Evolutionary conservation across 2,329 filamentous ascomycete genomes (phyloP), one percentile per base, ranked within the genome.

Genomic region (Colletotrichum simmondsii): DNA sequence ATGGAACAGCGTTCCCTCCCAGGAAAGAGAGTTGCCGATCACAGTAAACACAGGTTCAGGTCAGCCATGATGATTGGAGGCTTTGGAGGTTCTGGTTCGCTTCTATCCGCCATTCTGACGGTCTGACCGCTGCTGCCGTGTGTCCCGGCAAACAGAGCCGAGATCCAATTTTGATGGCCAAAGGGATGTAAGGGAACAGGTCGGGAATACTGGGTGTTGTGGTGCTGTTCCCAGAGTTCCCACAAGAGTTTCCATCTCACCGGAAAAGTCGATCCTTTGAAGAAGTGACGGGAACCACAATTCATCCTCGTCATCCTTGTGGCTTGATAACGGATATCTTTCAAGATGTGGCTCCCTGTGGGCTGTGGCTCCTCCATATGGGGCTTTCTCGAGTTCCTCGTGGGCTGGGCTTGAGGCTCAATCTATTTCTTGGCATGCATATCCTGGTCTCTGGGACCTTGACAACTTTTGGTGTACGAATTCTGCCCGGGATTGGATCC

Each of bases 351-450:
- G 63, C 62, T 60, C 30, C 16, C 26, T 30, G 22, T 8, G 32
- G 54, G 6, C 26, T 30, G 22, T 8, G 32, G 54, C 42, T 49
- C 42, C 42, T 49, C 42, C 3, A 49, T 49, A 49, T 49, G 42
- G 42, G 42, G 42, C 37, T 42, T 49, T n/a, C 19, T 24, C 14
- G 30, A 35, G 59, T 52, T 37, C 19, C 8, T 35, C 11, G 65
- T 24, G 59, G 46, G 65, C 53, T 35, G 37, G 59, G 37, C 52
- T 68, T 69, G 70, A 72, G 70, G 60, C 70, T 72, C 70, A 72
- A 60, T 70, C 19, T 52, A 32, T 46, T 22, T 11, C 70, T 57
- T 68, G 65, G 65, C 65, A 63, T 70, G 70, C 66, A 65, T 49
- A 70, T 61, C 66, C 60, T 32, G 24, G 53, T 42, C 46, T 60